phyloP scores from a whole-genome alignment of 331 rosid species.

The Quercus lobata region DNA sequence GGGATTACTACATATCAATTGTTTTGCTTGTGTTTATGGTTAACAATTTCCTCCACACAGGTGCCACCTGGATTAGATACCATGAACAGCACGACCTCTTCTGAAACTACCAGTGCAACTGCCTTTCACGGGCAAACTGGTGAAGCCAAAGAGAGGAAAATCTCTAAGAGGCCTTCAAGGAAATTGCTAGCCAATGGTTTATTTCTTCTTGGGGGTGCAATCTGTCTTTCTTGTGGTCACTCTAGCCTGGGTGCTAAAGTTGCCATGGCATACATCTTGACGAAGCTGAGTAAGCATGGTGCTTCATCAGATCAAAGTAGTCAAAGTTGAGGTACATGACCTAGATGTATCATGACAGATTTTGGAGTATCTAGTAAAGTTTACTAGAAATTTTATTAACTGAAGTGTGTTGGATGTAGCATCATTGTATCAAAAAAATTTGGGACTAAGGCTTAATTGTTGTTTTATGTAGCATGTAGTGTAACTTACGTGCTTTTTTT shows the following conservation, averaged over 20 bases:
- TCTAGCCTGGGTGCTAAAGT: conserved; percentile 90
- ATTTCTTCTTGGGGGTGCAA: conserved; percentile 68
- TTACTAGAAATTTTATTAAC: neutral
- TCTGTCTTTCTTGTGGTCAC: conserved; percentile 72
- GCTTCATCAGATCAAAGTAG: conserved; percentile 34
- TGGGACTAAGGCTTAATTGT: too few species aligned
- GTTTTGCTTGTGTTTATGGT: neutral
- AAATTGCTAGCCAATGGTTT: conserved; percentile 67
- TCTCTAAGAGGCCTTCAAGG: conserved; percentile 45
- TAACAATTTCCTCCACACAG: conserved; percentile 35
- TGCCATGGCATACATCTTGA: conserved; percentile 62
- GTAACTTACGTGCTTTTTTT: neutral
- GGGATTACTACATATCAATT: neutral
- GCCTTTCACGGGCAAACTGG: conserved; percentile 16
- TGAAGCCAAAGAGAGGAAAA: conserved; percentile 23
- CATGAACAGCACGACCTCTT: conserved; percentile 15
- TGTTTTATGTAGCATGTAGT: neutral
- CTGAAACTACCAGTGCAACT: conserved; percentile 11
- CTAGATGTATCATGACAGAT: conserved; percentile 11
- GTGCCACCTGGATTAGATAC: conserved; percentile 58
- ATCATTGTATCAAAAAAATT: too few species aligned
- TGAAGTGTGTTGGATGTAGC: neutral
- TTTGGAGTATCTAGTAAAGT: neutral
- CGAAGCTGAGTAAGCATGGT: conserved; percentile 53
- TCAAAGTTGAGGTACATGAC: conserved; percentile 19